Percentiles rank a stretch among this genome's conserved stretches.
Evolutionary conservation across 192 early-diverging fungal genomes (phyloP).

Genomic region (Backusella circina): DNA sequence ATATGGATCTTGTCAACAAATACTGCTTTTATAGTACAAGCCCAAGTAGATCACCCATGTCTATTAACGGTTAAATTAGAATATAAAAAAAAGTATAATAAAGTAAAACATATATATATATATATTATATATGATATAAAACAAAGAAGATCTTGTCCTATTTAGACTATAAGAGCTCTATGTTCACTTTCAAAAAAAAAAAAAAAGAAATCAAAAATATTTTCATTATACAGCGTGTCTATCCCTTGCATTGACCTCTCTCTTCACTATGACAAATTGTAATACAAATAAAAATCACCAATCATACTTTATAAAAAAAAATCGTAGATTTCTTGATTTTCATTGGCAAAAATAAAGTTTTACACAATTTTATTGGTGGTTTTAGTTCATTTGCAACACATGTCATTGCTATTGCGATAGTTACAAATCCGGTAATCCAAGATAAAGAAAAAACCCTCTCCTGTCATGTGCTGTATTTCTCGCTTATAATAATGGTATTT

Average conservation of each 20-base stretch:
- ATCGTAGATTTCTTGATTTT: neutral
- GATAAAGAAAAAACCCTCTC: neutral
- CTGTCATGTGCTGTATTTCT: no score
- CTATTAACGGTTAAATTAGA: conserved; percentile 14
- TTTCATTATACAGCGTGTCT: no score
- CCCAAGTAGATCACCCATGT: conserved; percentile 25
- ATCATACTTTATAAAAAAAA: neutral
- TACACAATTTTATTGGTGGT: neutral
- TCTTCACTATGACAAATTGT: neutral
- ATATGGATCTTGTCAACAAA: conserved; percentile 49
- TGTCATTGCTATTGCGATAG: neutral
- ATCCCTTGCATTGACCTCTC: neutral
- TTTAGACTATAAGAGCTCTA: no score
- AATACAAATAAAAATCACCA: neutral
- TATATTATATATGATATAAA: no score
- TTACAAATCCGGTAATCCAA: neutral
- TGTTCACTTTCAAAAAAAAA: no score
- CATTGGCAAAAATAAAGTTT: neutral
- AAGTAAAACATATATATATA: no score
- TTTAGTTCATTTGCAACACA: neutral
- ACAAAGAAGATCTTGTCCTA: no score
- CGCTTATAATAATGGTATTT: no score
- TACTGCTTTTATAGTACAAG: conserved; percentile 52
- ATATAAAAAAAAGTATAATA: no score
- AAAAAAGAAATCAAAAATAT: no score